Evolutionary conservation across 2,329 filamentous ascomycete species (phyloP), one percentile per base, ranked within the genome.

Genomic region (Moelleriella libera): DNA sequence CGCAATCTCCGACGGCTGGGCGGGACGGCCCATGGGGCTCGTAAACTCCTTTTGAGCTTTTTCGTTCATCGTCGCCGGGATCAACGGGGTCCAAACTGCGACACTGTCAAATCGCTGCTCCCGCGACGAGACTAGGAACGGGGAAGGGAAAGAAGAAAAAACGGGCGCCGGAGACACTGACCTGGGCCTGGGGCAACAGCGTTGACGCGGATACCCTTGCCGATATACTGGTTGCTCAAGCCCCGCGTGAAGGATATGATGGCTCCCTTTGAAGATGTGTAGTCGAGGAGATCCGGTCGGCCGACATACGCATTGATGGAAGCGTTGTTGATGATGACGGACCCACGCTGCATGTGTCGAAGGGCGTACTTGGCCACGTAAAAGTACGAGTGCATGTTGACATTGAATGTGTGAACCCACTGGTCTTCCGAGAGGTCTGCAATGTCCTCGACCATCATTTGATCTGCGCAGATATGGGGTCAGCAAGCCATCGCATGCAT

Each of bases 221-320:
- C 62, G 30, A 88, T 65, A 54, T 81, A 81, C 61, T 90, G 85
- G 60, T 89, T 90, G 49, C 80, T 82, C 29, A 92, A 68, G 0
- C 75, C 84, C 37, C 85, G 80, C 0, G 85, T 90, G 65, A 92
- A 92, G 3, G 85, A 76, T 4, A 90, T 67, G 53, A 92, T 83
- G 47, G 84, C 85, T 37, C 85, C 85, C 61, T 86, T 87, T 30
- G 82, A 87, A 1, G 82, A 80, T 0, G 85, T 88, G 67, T 92
- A 90, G 63, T 92, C 85, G 45, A 92, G 75, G 2, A 90, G 73
- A 56, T 90, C 85, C 0, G 82, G 82, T 1, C 85, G 82, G 40
- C 86, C 86, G 49, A 88, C 76, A 65, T 90, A 92, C 30, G 82
- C 84, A 61, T 90, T 90, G 60, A 92, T 82, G 32, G 83, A 88